A percentile compares a stretch with the other conserved stretches of the same genome.
Evolutionary conservation across 2,329 filamentous ascomycete species (phyloP).

Genomic region (Iodosphaeria phyllophila): DNA sequence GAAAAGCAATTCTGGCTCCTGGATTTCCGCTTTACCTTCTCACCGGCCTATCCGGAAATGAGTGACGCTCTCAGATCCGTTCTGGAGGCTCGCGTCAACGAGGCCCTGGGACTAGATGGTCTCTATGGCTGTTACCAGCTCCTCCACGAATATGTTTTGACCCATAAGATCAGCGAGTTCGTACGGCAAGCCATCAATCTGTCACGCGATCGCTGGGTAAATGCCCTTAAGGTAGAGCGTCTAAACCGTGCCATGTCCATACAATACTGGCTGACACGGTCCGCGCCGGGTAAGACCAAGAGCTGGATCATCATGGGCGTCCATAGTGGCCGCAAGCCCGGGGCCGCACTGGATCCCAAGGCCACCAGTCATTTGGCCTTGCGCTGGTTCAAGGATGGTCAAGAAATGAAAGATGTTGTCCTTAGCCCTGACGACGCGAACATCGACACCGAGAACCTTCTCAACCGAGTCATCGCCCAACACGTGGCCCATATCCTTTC

Average conservation of each 20-base stretch:
- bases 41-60: conserved; percentile 43
- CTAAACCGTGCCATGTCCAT: conserved; percentile 69
- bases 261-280: conserved; percentile 71
- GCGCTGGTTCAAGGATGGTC: conserved; percentile 73
- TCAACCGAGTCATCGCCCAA: conserved; percentile 55
- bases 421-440: conserved; percentile 46
- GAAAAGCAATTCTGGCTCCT: conserved; percentile 84
- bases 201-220: conserved; percentile 54
- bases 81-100: conserved; percentile 57
- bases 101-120: conserved; percentile 48
- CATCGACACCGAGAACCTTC: conserved; percentile 55
- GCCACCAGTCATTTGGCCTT: conserved; percentile 36
- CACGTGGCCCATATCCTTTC: conserved; percentile 57
- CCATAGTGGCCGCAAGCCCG: conserved; percentile 38
- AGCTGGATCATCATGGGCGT: conserved; percentile 86
- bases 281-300: conserved; percentile 39
- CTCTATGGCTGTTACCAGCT: conserved; percentile 68
- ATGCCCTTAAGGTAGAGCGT: conserved; percentile 57
- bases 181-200: conserved; percentile 59
- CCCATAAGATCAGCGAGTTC: conserved; percentile 74
- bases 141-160: conserved; percentile 73
- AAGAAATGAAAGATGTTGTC: conserved; percentile 50
- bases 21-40: conserved; percentile 72
- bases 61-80: conserved; percentile 43
- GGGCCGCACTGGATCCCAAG: conserved; percentile 19